Evolutionary conservation across 768 basidiomycete species (phyloP), one percentile per base, ranked within the genome.

Genomic region (Suillus paluster): DNA sequence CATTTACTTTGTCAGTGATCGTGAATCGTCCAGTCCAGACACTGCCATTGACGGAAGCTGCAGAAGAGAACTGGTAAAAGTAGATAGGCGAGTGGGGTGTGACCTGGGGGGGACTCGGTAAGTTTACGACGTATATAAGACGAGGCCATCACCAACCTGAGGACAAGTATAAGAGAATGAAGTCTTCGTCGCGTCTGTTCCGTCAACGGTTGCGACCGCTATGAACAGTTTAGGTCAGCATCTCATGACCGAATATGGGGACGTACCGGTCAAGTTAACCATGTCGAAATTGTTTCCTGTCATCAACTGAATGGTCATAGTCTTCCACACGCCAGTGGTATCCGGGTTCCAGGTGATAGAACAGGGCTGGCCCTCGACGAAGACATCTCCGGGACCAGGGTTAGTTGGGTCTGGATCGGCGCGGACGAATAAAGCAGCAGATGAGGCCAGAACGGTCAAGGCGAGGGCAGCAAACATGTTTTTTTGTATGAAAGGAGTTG

Each of bases 261-360:
- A 79, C 87, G 62, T 64, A 92, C 90, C 86, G 14, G 86, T 84
- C 60, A 94, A 65, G 66, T 80, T 83, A 44, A 85, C 69, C 91
- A 94, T 94, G 42, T 81, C 64, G 56, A 81, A 74, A 77, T 95
- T 94, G 69, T 81, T 71, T 5, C 92, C 93, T 1, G 89, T 87
- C 91, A 92, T 94, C 72, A 94, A 83, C 71, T 92, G 79, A 60
- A 95, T 90, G 64, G 80, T 76, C 86, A 90, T 92, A 63, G 78
- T 72, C 70, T 83, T 86, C 93, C 93, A 95, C 17, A 63, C 65
- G 23, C 86, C 86, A 15, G 83, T 81, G 6, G 75, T 60, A 68
- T 92, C 91, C 8, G 77, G 80, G 1, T 69, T 68, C 92, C 93
- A 95, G 12, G 71, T 67, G 46, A 89, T 79, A 33, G 71, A 66